phyloP scores from a whole-genome alignment of 2,329 filamentous ascomycete species.

The Sordariomycetes sp. region DNA sequence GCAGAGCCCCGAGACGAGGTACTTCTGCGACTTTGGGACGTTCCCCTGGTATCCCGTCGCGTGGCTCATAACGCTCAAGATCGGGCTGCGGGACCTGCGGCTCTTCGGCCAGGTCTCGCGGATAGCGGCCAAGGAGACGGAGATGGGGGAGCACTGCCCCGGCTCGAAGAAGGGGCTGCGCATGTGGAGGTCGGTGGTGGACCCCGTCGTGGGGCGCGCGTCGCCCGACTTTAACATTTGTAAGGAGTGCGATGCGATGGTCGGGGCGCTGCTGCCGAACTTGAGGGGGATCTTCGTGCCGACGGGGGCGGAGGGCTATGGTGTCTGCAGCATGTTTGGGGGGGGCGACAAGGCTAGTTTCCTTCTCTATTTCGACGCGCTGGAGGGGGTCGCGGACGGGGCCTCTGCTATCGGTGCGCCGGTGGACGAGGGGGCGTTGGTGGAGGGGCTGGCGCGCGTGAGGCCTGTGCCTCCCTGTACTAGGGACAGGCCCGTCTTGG shows the following conservation, averaged over 20 bases:
- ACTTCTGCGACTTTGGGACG: conserved; percentile 67
- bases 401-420: conserved; percentile 28
- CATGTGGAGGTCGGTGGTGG: conserved; percentile 64
- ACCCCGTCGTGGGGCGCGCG: conserved; percentile 49
- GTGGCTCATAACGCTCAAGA: conserved; percentile 67
- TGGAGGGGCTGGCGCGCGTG: conserved; percentile 48
- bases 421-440: conserved; percentile 47
- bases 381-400: conserved; percentile 43
- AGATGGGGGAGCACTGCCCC: conserved; percentile 36
- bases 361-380: conserved; percentile 43
- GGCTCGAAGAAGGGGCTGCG: conserved; percentile 41
- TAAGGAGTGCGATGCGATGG: conserved; percentile 55
- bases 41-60: conserved; percentile 73
- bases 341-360: conserved; percentile 37
- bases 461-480: conserved; percentile 48
- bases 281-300: conserved; percentile 53
- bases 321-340: conserved; percentile 58
- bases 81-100: conserved; percentile 49
- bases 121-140: conserved; percentile 36
- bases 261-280: conserved; percentile 62
- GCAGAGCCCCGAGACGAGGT: conserved; percentile 28
- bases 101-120: conserved; percentile 58
- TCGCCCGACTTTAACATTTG: conserved; percentile 66
- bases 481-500: conserved; percentile 46
- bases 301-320: conserved; percentile 12